Base-by-base conservation (phyloP, 306 rosid genomes). In the Malus orientalis region DNA sequence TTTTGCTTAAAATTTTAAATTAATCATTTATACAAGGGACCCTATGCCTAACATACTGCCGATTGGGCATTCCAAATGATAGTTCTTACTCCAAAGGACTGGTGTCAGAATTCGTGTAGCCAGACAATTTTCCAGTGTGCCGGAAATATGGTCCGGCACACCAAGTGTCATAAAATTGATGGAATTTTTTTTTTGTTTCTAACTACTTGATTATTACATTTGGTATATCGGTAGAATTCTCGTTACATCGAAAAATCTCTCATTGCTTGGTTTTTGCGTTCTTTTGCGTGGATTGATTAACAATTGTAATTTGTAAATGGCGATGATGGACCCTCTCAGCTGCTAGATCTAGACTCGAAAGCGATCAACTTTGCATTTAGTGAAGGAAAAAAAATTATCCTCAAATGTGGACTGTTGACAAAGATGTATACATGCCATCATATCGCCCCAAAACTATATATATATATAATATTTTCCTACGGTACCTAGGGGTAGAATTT, bases 1-100 rank as follows among this genome's bases (percentile, higher is more conserved):
- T 75, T 81, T 86, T 81, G 85, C 85, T 81, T 85, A 85, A 85
- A 76, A 74, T 27, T 62, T 25, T 25, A 1, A 15, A 59, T 1
- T 59, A 59, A 62, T 62, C 19, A 62, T 25, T 5, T 7, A 14
- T 59, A 59, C 30, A 62, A 62, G 40, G 67, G 64, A 23, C 64
- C 64, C 29, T 51, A 51, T 15, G 55, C 55, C 20, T n/a, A 55
- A 8, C 8, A 20, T 55, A 55, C 10, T 55, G 25, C 61, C 62
- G 27, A 57, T n/a, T 57, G 27, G 29, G 27, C 62, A 57, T 20
- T 57, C 12, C 15, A n/a, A 57, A 57, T n/a, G 62, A 57, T 57
- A n/a, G 8, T 25, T 57, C 62, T 57, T 57, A 51, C 55, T 51
- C 20, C 45, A 42, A 42, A 42, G 45, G 12, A 8, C 45, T 2